These are phyloP conservation scores for Xylogone sp. DNA, from an alignment of 2,329 filamentous ascomycete genomes.

Conservation along the genomic window DNA sequence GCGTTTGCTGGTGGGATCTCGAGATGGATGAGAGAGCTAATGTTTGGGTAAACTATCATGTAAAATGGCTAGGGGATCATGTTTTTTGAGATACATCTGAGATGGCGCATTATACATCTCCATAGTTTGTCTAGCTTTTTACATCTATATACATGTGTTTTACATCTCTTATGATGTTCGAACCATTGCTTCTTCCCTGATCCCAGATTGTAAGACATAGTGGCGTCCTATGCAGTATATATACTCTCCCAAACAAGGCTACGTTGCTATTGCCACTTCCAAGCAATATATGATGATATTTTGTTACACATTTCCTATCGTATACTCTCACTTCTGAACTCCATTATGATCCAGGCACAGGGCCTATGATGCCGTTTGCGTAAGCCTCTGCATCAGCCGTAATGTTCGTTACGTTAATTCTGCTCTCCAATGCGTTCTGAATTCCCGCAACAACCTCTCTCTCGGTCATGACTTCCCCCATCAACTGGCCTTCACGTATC, in stretches of 20 bases:
- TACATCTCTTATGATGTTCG: too few relatives aligned
- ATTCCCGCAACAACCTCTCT: constrained; percentile 69
- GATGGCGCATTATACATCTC: background rate
- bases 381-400: constrained; percentile 62
- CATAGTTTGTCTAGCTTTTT: background rate
- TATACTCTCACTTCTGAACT: background rate
- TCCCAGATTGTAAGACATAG: too few relatives aligned
- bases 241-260: too few relatives aligned
- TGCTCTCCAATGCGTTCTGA: constrained; percentile 60
- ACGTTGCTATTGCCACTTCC: too few relatives aligned
- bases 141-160: too few relatives aligned
- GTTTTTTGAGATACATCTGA: background rate
- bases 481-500: constrained; percentile 69
- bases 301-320: too few relatives aligned
- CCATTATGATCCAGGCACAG: constrained; percentile 1
- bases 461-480: constrained; percentile 75
- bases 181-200: too few relatives aligned
- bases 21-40: background rate
- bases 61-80: background rate
- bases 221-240: too few relatives aligned
- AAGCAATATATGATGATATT: too few relatives aligned
- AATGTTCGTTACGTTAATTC: constrained; percentile 60
- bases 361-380: constrained; percentile 39
- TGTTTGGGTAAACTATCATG: background rate
- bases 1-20: background rate